phyloP scores from a whole-genome alignment of 1,139 yeast species.

The Yamadazyma conglobata region DNA sequence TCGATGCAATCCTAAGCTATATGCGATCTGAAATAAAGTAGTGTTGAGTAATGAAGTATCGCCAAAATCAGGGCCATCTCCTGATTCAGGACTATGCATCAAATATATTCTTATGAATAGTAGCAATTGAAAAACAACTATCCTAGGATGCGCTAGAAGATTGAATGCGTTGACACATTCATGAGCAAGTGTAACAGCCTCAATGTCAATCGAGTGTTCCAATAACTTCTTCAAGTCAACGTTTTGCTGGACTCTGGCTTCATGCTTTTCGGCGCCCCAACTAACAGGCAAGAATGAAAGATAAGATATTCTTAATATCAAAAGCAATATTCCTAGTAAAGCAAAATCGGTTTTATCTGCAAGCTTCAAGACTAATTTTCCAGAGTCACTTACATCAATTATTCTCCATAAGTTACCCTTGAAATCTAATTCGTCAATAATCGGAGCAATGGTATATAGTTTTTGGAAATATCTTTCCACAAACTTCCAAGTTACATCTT shows the following conservation, averaged over 20 bases:
- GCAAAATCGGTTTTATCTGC: constrained; percentile 20
- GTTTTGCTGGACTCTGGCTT: background rate
- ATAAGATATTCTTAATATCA: constrained; percentile 22
- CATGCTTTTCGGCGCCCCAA: background rate
- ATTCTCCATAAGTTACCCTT: constrained; percentile 15
- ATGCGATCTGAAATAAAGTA: constrained; percentile 39
- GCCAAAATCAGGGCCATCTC: constrained; percentile 47
- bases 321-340: constrained; percentile 20
- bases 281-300: constrained; percentile 15
- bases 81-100: constrained; percentile 46
- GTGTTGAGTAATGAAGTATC: constrained; percentile 39
- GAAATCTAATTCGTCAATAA: constrained; percentile 39
- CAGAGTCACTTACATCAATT: constrained; percentile 17
- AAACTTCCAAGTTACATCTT: constrained; percentile 41
- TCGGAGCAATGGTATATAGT: constrained; percentile 47
- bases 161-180: constrained; percentile 37
- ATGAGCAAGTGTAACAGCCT: constrained; percentile 34
- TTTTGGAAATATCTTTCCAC: constrained; percentile 41
- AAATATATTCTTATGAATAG: constrained; percentile 37
- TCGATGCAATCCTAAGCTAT: constrained; percentile 41
- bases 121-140: constrained; percentile 34
- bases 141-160: constrained; percentile 9
- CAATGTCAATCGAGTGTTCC: constrained; percentile 21
- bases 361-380: constrained; percentile 13
- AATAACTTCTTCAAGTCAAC: constrained; percentile 1